Evolutionary conservation across 352 stramenopile genomes (phyloP), one percentile per base, ranked within the genome.

Genomic region (Hyaloperonospora arabidopsidis): DNA sequence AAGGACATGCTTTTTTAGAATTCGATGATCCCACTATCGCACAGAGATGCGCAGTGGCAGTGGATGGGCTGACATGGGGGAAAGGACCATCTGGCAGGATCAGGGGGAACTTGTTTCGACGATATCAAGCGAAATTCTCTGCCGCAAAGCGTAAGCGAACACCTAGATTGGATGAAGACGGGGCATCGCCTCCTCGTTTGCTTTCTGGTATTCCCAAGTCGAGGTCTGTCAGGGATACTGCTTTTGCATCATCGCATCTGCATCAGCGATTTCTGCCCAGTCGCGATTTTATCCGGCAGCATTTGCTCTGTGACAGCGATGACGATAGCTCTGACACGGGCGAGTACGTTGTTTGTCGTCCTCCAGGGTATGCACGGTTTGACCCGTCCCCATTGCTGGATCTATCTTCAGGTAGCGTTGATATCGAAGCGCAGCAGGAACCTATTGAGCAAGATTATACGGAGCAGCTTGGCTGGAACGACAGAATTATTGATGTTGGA

Each of bases 1-100:
- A 90, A 58, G 81, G 81, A 1, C 77, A 89, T 43, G 84, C 81
- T 6, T 93, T 93, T 56, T 55, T 93, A 32, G 84, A 93, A 50
- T 93, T 93, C 52, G 74, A 89, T 38, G 76, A 90, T 34, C 77
- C 70, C 0, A 56, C 63, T 4, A 74, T 89, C 61, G 81, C 84
- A 7, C 80, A 59, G 13, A 57, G 34, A 19, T 88, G 75, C 44
- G 74, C 79, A 0, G 49, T 60, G 5, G 78, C 79, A 23, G 57
- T 93, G 6, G 78, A 93, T 56, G 80, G 84, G 3, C 48, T 93
- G 14, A 78, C 66, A 2, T 93, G 84, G 84, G 81, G 81, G 12
- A 59, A 70, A 45, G 78, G 79, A 0, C 67, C 70, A 11, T 85
- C 74, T 46, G 69, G 70, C 14, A 79, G 67, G 15, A 88, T 93